Conservation (phyloP, 1,284 basidiomycete species). For the Ustilago xerochloae region DNA sequence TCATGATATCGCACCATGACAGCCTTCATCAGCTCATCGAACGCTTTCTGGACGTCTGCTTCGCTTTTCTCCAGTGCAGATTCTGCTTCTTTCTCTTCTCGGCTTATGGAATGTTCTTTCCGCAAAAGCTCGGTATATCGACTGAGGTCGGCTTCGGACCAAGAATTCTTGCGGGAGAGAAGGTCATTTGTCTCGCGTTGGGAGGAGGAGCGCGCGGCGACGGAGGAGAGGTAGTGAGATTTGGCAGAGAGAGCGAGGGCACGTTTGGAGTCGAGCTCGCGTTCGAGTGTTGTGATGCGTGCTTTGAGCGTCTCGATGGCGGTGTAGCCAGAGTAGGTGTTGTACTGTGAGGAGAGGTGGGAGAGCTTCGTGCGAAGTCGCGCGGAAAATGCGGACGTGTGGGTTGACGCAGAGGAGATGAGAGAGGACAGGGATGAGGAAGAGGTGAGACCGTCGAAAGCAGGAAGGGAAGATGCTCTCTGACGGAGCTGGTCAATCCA, state of each 20-base stretch:
- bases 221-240: conserved; percentile 47
- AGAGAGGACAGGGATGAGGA: conserved; percentile 4
- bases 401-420: neutral
- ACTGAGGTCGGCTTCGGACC: conserved; percentile 58
- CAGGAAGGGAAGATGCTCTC: conserved; percentile 7
- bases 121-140: conserved; percentile 61
- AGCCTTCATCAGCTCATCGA: conserved; percentile 61
- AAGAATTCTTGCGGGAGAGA: conserved; percentile 56
- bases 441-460: conserved; percentile 24
- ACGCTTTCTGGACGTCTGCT: conserved; percentile 45
- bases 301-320: conserved; percentile 52
- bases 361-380: conserved; percentile 21
- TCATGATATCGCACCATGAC: conserved; percentile 65
- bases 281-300: conserved; percentile 34
- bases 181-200: conserved; percentile 64
- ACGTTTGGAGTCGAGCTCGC: conserved; percentile 15
- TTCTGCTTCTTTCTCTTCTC: conserved; percentile 47
- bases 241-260: conserved; percentile 24
- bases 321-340: conserved; percentile 56
- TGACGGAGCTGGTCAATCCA: conserved; percentile 11
- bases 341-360: conserved; percentile 50
- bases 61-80: conserved; percentile 54
- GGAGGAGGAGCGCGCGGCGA: conserved; percentile 40
- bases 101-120: conserved; percentile 55
- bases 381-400: conserved; percentile 2